A percentile compares a stretch with the other conserved stretches of the same genome.
Conservation (phyloP, 805 yeast species). For the Saccharomyces mikatae region DNA sequence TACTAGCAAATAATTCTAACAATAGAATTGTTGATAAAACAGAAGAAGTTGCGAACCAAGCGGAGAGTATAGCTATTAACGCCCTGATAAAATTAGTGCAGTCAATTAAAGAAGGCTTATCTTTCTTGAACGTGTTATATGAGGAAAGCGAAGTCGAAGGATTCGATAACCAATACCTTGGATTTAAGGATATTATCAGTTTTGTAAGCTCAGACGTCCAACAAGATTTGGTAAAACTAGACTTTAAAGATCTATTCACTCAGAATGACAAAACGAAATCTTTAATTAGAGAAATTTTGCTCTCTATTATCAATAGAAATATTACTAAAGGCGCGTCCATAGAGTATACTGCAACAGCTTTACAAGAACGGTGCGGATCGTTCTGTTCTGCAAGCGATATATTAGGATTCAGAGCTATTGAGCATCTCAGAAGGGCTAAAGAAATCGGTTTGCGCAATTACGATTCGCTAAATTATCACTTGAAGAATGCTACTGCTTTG, state of each 20-base stretch:
- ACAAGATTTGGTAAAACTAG: slow-evolving; percentile 53
- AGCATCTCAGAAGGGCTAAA: slow-evolving; percentile 80
- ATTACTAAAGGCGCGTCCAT: slow-evolving; percentile 89
- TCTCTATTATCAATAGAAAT: slow-evolving; percentile 81
- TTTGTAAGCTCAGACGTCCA: slow-evolving; percentile 64
- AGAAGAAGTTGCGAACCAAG: slow-evolving; percentile 69
- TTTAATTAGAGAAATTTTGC: slow-evolving; percentile 75
- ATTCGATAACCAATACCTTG: slow-evolving; percentile 29
- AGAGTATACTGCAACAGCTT: slow-evolving; percentile 75
- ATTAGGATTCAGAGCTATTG: slow-evolving; percentile 86
- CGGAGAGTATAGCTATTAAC: slow-evolving; percentile 83
- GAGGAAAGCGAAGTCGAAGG: slow-evolving; percentile 52
- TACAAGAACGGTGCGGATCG: slow-evolving; percentile 89
- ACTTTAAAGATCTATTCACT: slow-evolving; percentile 70
- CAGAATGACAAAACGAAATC: slow-evolving; percentile 47
- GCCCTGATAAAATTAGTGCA: slow-evolving; percentile 67
- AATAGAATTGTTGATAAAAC: slow-evolving; percentile 24
- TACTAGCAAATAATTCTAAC: slow-evolving; percentile 41
- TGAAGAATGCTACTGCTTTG: slow-evolving; percentile 65
- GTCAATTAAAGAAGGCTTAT: slow-evolving; percentile 80
- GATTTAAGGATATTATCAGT: slow-evolving; percentile 59
- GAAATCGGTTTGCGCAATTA: slow-evolving; percentile 62
- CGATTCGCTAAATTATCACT: slow-evolving; percentile 58
- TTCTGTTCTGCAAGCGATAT: slow-evolving; percentile 94
- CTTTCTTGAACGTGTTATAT: slow-evolving; percentile 72